Evolutionary conservation across 345 rosid species (phyloP), one percentile per base, ranked within the genome.

Genomic region (Laguncularia racemosa): DNA sequence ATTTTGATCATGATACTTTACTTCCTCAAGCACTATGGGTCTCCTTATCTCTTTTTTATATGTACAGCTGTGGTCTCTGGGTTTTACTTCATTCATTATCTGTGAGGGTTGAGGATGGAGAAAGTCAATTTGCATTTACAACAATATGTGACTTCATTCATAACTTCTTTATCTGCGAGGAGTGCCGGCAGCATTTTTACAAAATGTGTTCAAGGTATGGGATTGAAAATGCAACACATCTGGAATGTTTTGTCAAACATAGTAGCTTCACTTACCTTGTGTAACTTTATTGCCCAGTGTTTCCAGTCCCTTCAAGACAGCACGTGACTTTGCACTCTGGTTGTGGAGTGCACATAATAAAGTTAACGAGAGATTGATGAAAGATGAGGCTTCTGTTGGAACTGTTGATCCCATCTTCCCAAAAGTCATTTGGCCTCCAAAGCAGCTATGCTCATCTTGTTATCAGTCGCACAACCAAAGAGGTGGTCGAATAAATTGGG

Each of bases 51-150:
- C 11, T 49, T 66, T 38, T 46, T 61, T 46, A 20, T 40, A 59
- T 73, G 28, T 79, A 76, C 78, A 93, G 97, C 80, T 93, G 99
- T 51, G 97, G 97, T 14, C 75, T 93, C 67, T 93, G 99, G 99
- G 83, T 89, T 62, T 82, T 93, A 57, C 65, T 93, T 72, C 99
- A 93, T 82, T 93, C 99, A 17, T 85, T 93, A 26, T 87, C 96
- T 15, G 96, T 89, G 70, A 79, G 95, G 67, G 76, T 87, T 50
- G 95, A 79, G 38, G 89, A 89, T 72, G 87, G 81, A 59, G 97
- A 89, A 73, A 89, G 95, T 74, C 97, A 85, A 62, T 84, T 81
- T 68, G 81, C 92, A 49, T 93, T 93, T 67, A 70, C 74, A 59
- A 28, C 97, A 54, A 66, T 82, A 44, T 87, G 99, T 66, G 95